Evolutionary conservation across 768 basidiomycete genomes (phyloP).

Genomic region (Pholiota molesta): DNA sequence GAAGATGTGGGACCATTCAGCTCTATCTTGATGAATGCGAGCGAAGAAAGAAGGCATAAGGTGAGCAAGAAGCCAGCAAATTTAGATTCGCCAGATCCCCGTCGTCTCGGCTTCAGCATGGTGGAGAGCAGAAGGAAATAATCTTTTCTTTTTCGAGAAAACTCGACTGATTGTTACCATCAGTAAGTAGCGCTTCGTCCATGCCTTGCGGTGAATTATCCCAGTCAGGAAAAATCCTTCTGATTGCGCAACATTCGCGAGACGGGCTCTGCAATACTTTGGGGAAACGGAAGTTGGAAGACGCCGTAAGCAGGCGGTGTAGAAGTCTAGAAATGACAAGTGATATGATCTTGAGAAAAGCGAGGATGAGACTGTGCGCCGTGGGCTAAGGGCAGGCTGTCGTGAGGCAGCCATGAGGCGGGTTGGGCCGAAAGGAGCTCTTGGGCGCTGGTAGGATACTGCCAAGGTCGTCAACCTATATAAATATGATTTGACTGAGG

Average conservation of each 20-base stretch:
- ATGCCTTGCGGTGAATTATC: neutral
- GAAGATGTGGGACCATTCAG: neutral
- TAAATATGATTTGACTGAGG: neutral
- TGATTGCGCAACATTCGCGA: neutral
- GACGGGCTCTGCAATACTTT: neutral
- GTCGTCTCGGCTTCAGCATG: too few relatives aligned
- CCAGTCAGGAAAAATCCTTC: neutral
- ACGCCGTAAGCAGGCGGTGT: neutral
- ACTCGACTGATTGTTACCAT: neutral
- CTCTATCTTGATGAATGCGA: neutral
- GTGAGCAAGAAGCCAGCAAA: neutral
- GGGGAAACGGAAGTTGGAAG: neutral
- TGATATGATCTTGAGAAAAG: slow-evolving; percentile 6
- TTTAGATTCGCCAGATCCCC: too few relatives aligned
- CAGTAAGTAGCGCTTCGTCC: neutral
- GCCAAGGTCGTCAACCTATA: neutral
- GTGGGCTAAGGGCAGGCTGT: slow-evolving; percentile 13
- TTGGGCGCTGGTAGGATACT: neutral
- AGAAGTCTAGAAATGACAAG: neutral
- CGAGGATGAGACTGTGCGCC: slow-evolving; percentile 9
- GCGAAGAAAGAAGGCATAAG: neutral
- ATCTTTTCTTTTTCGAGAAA: neutral
- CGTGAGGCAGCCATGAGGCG: slow-evolving; percentile 14
- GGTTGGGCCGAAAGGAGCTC: neutral
- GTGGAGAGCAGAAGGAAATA: neutral